Percentiles rank a stretch among this genome's conserved stretches.
phyloP scores from a whole-genome alignment of 441 rosid genomes.

The Mallotus repandus region DNA sequence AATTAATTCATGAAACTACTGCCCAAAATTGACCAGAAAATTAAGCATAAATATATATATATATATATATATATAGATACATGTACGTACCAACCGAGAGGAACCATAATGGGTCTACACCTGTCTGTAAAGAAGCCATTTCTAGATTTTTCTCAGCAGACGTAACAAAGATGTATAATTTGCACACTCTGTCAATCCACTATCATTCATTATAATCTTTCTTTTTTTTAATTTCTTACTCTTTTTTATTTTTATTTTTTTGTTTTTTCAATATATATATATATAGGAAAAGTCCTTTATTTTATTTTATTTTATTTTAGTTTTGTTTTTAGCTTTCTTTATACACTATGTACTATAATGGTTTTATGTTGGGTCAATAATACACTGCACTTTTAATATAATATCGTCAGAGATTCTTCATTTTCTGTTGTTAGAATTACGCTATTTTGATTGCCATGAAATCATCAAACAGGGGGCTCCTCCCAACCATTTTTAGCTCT shows the following conservation, averaged over 20 bases:
- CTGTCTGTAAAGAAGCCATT: slow-evolving; percentile 10
- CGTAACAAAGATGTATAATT: slow-evolving; percentile 1
- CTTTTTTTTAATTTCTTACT: slow-evolving; percentile 1
- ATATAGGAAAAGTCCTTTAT: neutral
- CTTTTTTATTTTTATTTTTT: neutral
- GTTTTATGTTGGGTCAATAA: slow-evolving; percentile 2
- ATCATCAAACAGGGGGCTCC: slow-evolving; percentile 24
- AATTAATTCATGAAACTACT: too few relatives aligned
- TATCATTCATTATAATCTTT: neutral
- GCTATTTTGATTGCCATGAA: slow-evolving; percentile 19
- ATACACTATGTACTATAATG: too few relatives aligned
- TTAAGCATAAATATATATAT: neutral
- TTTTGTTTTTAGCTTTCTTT: neutral
- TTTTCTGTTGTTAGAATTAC: slow-evolving; percentile 27
- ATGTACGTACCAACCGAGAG: slow-evolving; percentile 1
- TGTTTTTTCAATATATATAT: neutral
- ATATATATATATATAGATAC: too few relatives aligned
- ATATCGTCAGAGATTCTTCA: slow-evolving; percentile 22
- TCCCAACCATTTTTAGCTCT: slow-evolving; percentile 13
- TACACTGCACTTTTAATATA: neutral
- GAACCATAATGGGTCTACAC: slow-evolving; percentile 10
- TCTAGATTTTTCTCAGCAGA: slow-evolving; percentile 25
- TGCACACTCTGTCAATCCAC: slow-evolving; percentile 21
- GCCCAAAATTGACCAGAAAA: neutral
- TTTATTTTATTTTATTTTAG: too few relatives aligned